Conservation (phyloP, 352 stramenopile genomes). For the Pythium rhizo-oryzae region DNA sequence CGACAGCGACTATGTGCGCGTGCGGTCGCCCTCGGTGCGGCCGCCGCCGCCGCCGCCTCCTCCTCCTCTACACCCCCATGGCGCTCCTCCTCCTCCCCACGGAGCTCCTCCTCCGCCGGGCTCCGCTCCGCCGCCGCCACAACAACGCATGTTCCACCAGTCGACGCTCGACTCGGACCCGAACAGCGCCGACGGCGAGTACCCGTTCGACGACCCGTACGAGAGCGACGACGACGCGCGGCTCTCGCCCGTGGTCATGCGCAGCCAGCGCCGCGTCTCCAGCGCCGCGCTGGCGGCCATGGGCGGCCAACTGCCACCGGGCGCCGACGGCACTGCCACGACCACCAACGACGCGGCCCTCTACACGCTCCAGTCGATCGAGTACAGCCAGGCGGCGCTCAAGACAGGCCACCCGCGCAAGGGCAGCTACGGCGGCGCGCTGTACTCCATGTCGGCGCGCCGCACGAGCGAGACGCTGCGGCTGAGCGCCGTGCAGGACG, state of each 20-base stretch:
- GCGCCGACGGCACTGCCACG: not conserved
- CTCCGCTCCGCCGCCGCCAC: not conserved
- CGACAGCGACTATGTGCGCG: constrained; percentile 22
- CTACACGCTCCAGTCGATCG: constrained; percentile 27
- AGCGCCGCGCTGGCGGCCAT: not conserved
- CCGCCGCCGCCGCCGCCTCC: not conserved
- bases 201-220: constrained; percentile 2
- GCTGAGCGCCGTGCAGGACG: constrained; percentile 8
- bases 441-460: constrained; percentile 3
- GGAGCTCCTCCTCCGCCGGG: not conserved
- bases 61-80: no score
- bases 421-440: constrained; percentile 2
- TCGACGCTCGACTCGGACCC: constrained; percentile 25
- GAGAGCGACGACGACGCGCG: constrained; percentile 22
- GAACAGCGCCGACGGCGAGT: constrained; percentile 12
- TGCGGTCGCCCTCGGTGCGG: constrained; percentile 16
- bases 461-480: constrained; percentile 29
- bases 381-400: constrained; percentile 10
- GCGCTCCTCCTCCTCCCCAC: constrained; percentile 2
- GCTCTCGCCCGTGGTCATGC: not conserved
- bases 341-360: constrained; percentile 2
- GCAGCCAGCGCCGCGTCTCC: constrained; percentile 9
- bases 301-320: not conserved
- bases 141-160: constrained; percentile 9
- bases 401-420: not conserved